Base-by-base conservation (phyloP, 2,329 filamentous ascomycete species). In the Albifimbria verrucaria region DNA sequence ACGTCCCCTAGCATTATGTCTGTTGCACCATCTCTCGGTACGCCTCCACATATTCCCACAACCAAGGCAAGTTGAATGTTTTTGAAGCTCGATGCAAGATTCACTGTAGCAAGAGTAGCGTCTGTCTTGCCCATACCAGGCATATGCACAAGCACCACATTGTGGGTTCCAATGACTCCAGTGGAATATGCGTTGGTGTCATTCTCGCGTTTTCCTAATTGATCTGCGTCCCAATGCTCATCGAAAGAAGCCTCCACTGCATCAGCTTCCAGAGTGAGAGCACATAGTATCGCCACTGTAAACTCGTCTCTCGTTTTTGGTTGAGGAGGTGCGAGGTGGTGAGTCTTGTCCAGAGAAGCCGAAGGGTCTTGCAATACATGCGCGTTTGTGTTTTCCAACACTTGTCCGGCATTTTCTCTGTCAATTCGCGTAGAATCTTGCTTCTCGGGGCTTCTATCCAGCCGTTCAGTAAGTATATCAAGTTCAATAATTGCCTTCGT, bases 131-230 rank as follows among this genome's bases (percentile, higher is more conserved):
- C 68, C 54, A 66, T 64, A 7, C 56, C 60, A 1, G 67, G 59
- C 55, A 71, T 56, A 25, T 58, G 52, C 1, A 56, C 60, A 4
- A 71, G 55, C 9, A 72, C 66, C n/a, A 68, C 64, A 51, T 65
- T 58, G 39, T 66, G 59, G 3, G 52, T 39, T 12, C 63, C 62
- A 24, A 69, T 48, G 17, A 24, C 21, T 2, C 59, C 67, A 7
- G 54, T 61, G 0, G 59, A 56, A 48, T 70, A 71, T 26, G 50
- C 20, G 48, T 68, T 68, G 3, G 49, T 39, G 43, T 70, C 50
- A 20, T 52, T 28, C 1, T 52, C 49, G 11, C n/a, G n/a, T n/a
- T n/a, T n/a, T n/a, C n/a, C n/a, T n/a, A n/a, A n/a, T n/a, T n/a
- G n/a, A n/a, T n/a, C n/a, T n/a, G n/a, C n/a, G n/a, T 52, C 55